Evolutionary conservation across 106 monocot species (phyloP), one percentile per base, ranked within the genome.

Genomic region (Phalaenopsis equestris): DNA sequence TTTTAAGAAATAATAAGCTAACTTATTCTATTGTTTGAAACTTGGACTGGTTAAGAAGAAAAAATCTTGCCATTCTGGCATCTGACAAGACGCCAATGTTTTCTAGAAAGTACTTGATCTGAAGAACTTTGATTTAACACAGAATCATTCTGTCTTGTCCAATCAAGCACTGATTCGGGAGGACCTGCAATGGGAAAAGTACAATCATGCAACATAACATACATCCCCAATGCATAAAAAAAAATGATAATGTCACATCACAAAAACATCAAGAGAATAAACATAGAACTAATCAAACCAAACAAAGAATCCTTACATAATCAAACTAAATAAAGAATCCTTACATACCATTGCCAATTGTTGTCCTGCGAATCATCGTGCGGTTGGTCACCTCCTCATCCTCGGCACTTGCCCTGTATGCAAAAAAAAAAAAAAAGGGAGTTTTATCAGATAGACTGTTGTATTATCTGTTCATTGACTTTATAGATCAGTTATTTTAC

Each of bases 31-130:
- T 55, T 55, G 55, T 49, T n/a, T 41, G 36, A 38, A 79, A 24
- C 6, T 64, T 65, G 64, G 24, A 24, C 24, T 1, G 8, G 7
- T 65, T 41, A 41, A 72, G 72, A 72, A 12, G 15, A 72, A 74
- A 23, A 45, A 78, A 64, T 52, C 90, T 92, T 87, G 64, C 98
- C 98, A 89, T 98, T 94, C 75, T 92, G 92, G 88, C 98, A 98
- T 86, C 90, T 85, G 67, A 98, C 88, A 16, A 98, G 87, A 70
- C 94, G 92, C 98, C 98, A 98, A 80, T 98, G 87, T 78, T 91
- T 93, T 81, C 92, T 88, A 82, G 89, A 87, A 70, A 89, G 87
- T 85, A 88, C 85, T 76, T 94, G 87, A 88, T 88, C 90, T 67
- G 80, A 79, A 36, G 82, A 80, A 73, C 65, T 86, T 61, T 90